These are phyloP conservation scores for Mytilinidion resinicola DNA, from an alignment of 495 filamentous ascomycete genomes.

Conservation along the genomic window DNA sequence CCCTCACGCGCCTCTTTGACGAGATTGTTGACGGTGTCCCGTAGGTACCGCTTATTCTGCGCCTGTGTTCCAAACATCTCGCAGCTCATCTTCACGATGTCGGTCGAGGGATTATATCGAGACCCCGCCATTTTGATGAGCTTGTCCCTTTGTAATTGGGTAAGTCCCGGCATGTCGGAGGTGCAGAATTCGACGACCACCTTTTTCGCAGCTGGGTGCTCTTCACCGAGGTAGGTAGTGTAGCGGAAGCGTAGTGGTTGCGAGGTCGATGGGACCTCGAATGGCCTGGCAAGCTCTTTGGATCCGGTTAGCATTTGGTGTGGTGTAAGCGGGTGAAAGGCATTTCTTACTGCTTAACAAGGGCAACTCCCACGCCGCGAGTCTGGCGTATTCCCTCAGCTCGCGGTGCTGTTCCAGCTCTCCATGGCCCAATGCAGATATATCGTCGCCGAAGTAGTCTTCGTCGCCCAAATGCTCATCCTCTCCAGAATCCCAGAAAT, in stretches of 20 bases:
- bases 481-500: constrained; percentile 26
- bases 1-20: constrained; percentile 66
- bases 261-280: constrained; percentile 59
- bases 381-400: constrained; percentile 76
- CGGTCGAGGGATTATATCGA: constrained; percentile 85
- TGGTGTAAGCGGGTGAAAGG: not conserved
- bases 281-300: constrained; percentile 74
- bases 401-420: constrained; percentile 89
- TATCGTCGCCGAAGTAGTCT: constrained; percentile 69
- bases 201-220: constrained; percentile 85
- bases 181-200: constrained; percentile 86
- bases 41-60: constrained; percentile 93
- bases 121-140: constrained; percentile 79
- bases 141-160: constrained; percentile 62
- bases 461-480: constrained; percentile 40
- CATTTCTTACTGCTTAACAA: constrained; percentile 66
- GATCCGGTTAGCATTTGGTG: not conserved
- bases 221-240: constrained; percentile 93
- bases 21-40: constrained; percentile 66
- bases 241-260: constrained; percentile 84
- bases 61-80: constrained; percentile 81
- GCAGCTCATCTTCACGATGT: constrained; percentile 82
- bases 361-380: constrained; percentile 95
- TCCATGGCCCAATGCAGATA: constrained; percentile 70
- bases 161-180: constrained; percentile 59